Conservation (phyloP, 768 basidiomycete species). For the Termitomyces titanicus region DNA sequence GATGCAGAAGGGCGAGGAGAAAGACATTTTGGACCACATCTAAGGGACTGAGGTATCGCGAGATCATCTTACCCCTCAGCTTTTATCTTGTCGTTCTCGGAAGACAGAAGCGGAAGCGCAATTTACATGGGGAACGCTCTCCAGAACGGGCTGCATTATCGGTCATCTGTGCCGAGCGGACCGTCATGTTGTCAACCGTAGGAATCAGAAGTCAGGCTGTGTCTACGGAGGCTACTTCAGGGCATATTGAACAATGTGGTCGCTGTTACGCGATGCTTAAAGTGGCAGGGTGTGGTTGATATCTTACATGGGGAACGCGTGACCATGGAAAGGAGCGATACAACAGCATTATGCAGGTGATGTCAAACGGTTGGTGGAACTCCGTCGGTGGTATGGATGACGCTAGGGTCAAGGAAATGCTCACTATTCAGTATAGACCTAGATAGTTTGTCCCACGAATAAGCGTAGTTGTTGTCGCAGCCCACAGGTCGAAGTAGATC, state of each 20-base stretch:
- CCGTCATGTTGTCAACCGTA: background rate
- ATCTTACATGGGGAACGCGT: background rate
- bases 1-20: background rate
- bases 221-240: background rate
- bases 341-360: too few relatives aligned
- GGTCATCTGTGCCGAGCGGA: background rate
- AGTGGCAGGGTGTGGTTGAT: background rate
- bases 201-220: background rate
- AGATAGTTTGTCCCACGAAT: too few relatives aligned
- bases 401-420: too few relatives aligned
- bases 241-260: background rate
- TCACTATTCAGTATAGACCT: too few relatives aligned
- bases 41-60: background rate
- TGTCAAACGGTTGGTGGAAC: too few relatives aligned
- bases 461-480: too few relatives aligned
- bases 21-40: background rate
- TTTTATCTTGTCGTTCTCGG: conserved; percentile 1
- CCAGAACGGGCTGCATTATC: background rate
- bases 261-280: background rate
- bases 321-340: background rate
- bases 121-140: background rate
- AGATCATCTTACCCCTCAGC: background rate
- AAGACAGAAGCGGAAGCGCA: conserved; percentile 1
- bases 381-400: too few relatives aligned
- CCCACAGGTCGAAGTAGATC: too few relatives aligned